Evolutionary conservation across 306 rosid species (phyloP), one percentile per base, ranked within the genome.

Genomic region (Corylus heterophylla): DNA sequence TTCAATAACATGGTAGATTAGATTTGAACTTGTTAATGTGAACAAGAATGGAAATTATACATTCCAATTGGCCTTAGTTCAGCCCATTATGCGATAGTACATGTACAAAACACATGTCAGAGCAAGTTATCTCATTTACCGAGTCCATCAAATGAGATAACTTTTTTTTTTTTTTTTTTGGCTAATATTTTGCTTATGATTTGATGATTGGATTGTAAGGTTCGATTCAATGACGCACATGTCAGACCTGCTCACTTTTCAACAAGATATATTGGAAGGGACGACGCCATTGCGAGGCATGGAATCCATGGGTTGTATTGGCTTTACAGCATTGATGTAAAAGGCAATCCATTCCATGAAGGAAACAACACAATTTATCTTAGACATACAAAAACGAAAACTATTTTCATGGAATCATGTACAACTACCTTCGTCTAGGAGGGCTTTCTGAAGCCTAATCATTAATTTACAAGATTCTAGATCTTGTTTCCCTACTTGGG

Each of bases 371-470:
- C 67, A 8, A 63, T 94, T 73, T 88, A 77, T 85, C 80, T 94
- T 18, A 86, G 78, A 68, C 97, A 94, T 72, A 14, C 92, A 69
- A 87, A 75, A 78, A 73, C 4, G 0, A 0, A 7, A 5, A 27
- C 31, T 14, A 83, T 42, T 92, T 89, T 12, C 12, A 66, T 29
- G 97, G 97, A 14, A 80, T 89, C 18, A 85, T 94, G 94, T 94
- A 94, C 80, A 97, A 94, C 66, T 94, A 94, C 78, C 69, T 92
- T 27, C 91, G 98, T 67, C 80, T 94, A 5, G 98, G 92, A 83
- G 79, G 82, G 54, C 98, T 94, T 72, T 83, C 90, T 45, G 49
- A 25, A n/a, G 70, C 25, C 7, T 22, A 0, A 22, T 22, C 25
- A 22, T 22, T 22, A 22, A 22, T 22, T 22, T 22, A 22, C 25